phyloP scores from a whole-genome alignment of 257 asterid species.

The Lycium barbarum region DNA sequence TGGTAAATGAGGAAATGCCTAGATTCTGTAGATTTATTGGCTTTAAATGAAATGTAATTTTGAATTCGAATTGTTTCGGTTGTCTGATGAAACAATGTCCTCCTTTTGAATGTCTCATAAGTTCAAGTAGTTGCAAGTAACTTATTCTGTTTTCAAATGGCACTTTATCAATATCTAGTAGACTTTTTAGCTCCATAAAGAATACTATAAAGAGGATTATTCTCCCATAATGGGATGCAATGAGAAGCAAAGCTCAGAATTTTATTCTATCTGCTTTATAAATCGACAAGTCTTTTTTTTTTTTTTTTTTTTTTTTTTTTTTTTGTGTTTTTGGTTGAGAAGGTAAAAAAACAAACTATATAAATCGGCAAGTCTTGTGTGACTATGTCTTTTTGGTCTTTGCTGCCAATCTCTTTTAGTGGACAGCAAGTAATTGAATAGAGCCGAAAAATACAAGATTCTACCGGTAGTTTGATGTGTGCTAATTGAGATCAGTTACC shows the following conservation, averaged over 20 bases:
- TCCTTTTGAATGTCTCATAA: background rate
- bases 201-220: background rate
- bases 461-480: background rate
- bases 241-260: background rate
- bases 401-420: background rate
- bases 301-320: too few relatives aligned
- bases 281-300: background rate
- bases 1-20: background rate
- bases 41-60: background rate
- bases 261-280: background rate
- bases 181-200: background rate
- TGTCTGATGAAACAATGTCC: background rate
- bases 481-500: background rate
- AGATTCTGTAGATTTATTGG: background rate
- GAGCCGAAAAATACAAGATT: background rate
- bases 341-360: too few relatives aligned
- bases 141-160: background rate
- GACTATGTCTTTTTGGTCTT: background rate
- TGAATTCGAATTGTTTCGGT: background rate
- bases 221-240: background rate
- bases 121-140: background rate
- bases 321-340: too few relatives aligned
- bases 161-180: background rate
- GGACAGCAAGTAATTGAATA: background rate
- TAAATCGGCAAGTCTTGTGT: background rate